A percentile compares a stretch with the other conserved stretches of the same genome.
These are phyloP conservation scores for Chenopodium berlandieri DNA, from an alignment of 148 eudicot species.

Conservation along the genomic window DNA sequence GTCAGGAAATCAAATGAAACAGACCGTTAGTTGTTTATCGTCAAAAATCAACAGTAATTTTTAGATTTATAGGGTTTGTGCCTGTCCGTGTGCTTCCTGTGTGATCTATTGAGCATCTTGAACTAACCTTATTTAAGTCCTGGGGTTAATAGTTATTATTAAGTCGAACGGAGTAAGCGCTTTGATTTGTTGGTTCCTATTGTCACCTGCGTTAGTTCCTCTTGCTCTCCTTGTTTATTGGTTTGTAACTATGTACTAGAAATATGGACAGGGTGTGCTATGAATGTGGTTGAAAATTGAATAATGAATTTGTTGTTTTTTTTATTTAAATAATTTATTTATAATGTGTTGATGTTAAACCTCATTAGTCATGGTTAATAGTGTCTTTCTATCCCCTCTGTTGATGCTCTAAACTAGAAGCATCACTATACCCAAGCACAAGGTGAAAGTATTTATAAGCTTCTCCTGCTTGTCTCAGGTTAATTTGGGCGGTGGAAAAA, in stretches of 20 bases:
- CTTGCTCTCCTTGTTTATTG: not conserved
- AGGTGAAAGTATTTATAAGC: not conserved
- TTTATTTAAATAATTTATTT: not conserved
- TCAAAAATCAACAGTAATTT: not conserved
- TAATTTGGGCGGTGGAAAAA: slow-evolving; percentile 10
- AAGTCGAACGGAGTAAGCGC: too few relatives aligned
- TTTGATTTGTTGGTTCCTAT: not conserved
- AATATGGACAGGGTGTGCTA: not conserved
- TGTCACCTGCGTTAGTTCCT: not conserved
- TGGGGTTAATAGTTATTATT: too few relatives aligned
- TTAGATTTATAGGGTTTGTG: not conserved
- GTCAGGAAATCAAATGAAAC: not conserved
- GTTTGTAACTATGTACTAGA: not conserved
- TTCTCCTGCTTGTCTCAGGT: slow-evolving; percentile 30
- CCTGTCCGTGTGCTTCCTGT: not conserved
- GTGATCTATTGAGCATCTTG: not conserved
- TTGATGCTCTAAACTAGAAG: not conserved
- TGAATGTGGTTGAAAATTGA: not conserved
- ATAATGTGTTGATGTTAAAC: not conserved
- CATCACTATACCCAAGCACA: not conserved
- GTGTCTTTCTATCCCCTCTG: not conserved
- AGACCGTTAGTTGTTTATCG: not conserved
- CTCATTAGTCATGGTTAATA: not conserved
- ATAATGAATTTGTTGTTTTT: not conserved
- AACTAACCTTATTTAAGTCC: not conserved